Conservation (phyloP, 176 grass and related monocot species). For the Metroxylon sagu region DNA sequence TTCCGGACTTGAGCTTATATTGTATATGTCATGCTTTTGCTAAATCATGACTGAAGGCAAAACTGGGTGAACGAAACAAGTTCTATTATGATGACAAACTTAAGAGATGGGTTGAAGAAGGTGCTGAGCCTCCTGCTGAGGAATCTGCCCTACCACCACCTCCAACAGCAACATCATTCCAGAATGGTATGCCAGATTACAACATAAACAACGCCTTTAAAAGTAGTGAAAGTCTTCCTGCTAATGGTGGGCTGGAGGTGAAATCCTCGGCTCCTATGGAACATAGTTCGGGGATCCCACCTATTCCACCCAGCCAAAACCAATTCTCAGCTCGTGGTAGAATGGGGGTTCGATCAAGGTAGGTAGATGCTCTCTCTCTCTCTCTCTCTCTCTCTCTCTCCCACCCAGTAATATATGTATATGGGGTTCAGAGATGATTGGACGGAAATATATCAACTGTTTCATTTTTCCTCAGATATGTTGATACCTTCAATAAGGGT, state of each 20-base stretch:
- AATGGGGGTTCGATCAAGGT: conserved; percentile 87
- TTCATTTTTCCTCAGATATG: conserved; percentile 44
- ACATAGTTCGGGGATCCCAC: conserved; percentile 54
- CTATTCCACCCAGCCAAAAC: conserved; percentile 77
- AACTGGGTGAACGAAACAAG: conserved; percentile 83
- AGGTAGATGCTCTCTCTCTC: neutral
- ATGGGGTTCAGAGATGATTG: neutral
- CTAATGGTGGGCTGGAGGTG: conserved; percentile 31
- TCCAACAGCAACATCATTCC: conserved; percentile 55
- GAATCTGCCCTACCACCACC: conserved; percentile 70
- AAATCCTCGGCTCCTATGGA: conserved; percentile 34
- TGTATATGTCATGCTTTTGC: too few relatives aligned
- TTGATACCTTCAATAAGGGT: conserved; percentile 93
- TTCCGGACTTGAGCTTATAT: too few relatives aligned
- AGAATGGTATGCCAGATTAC: conserved; percentile 57
- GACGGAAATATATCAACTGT: conserved; percentile 1
- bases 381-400: too few relatives aligned
- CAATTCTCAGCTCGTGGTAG: conserved; percentile 85
- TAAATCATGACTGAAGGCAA: conserved; percentile 42
- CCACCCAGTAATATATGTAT: too few relatives aligned
- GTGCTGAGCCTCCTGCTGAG: conserved; percentile 54
- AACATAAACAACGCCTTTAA: conserved; percentile 40
- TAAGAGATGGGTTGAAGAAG: conserved; percentile 97
- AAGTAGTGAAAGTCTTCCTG: conserved; percentile 20
- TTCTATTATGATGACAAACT: conserved; percentile 95